Evolutionary conservation across 495 filamentous ascomycete species (phyloP).

Genomic region (Hypoxylon subgilvum): DNA sequence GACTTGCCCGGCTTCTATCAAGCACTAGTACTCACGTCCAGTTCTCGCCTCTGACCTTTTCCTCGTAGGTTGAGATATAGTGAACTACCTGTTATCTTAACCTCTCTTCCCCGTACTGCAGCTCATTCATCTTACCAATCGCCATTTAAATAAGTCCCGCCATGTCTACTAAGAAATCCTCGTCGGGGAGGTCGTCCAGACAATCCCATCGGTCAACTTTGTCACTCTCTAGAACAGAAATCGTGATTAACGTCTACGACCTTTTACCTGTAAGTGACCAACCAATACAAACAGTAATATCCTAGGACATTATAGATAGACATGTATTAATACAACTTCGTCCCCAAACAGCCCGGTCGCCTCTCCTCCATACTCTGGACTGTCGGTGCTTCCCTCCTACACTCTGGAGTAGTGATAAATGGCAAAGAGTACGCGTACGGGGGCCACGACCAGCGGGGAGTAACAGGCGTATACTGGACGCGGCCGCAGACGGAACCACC

Average conservation of each 20-base stretch:
- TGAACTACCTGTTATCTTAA: slow-evolving; percentile 13
- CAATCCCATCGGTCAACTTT: slow-evolving; percentile 62
- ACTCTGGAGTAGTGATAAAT: slow-evolving; percentile 79
- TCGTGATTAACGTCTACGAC: slow-evolving; percentile 82
- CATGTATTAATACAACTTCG: too few species aligned
- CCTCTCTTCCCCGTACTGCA: background rate
- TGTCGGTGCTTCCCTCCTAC: slow-evolving; percentile 72
- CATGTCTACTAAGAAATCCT: slow-evolving; percentile 52
- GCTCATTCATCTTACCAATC: slow-evolving; percentile 5
- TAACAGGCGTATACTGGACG: slow-evolving; percentile 81
- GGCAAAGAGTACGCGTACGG: slow-evolving; percentile 81
- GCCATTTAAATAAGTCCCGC: background rate
- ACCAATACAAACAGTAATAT: background rate
- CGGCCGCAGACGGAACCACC: slow-evolving; percentile 69
- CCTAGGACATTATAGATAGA: background rate
- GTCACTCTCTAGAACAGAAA: slow-evolving; percentile 69
- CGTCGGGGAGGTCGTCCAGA: slow-evolving; percentile 41
- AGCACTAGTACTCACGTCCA: slow-evolving; percentile 3
- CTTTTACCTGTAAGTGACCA: slow-evolving; percentile 65
- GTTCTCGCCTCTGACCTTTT: slow-evolving; percentile 1
- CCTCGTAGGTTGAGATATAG: too few species aligned
- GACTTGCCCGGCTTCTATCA: slow-evolving; percentile 7
- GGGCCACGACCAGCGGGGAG: slow-evolving; percentile 69
- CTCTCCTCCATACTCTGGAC: slow-evolving; percentile 73
- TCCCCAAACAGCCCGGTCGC: slow-evolving; percentile 68